Percentiles rank a stretch among this genome's conserved stretches.
Conservation (phyloP, 2,329 filamentous ascomycete genomes). For the Aspergillus tubingensis region DNA sequence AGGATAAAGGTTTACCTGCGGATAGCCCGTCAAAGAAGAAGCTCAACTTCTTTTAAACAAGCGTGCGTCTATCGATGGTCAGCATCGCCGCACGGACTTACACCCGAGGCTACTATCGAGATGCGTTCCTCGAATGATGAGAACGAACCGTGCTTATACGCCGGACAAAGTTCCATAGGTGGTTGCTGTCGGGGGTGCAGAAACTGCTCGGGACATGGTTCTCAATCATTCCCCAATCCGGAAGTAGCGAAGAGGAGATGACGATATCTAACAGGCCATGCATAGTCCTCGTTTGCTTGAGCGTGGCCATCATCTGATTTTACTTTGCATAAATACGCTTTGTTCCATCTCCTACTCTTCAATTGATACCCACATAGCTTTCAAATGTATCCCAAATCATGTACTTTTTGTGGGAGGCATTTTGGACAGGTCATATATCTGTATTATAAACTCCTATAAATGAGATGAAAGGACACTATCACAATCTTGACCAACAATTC, state of each 20-base stretch:
- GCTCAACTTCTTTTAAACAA: constrained; percentile 33
- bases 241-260: neutral
- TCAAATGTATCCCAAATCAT: neutral
- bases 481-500: neutral
- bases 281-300: neutral
- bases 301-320: neutral
- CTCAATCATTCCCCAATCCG: neutral
- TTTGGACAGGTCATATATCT: neutral
- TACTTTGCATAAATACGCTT: neutral
- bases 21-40: constrained; percentile 26
- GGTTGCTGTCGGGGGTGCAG: neutral
- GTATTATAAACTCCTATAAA: neutral
- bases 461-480: neutral
- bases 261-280: neutral
- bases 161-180: neutral
- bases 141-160: neutral
- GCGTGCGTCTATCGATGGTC: neutral
- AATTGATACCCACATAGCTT: constrained; percentile 20
- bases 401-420: neutral
- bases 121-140: neutral
- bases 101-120: neutral
- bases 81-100: neutral
- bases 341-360: neutral
- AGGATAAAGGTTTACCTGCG: constrained; percentile 16
- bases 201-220: neutral